Percentiles rank a stretch among this genome's conserved stretches.
phyloP scores from a whole-genome alignment of 2,329 filamentous ascomycete species.

The Xylariaceae sp. region DNA sequence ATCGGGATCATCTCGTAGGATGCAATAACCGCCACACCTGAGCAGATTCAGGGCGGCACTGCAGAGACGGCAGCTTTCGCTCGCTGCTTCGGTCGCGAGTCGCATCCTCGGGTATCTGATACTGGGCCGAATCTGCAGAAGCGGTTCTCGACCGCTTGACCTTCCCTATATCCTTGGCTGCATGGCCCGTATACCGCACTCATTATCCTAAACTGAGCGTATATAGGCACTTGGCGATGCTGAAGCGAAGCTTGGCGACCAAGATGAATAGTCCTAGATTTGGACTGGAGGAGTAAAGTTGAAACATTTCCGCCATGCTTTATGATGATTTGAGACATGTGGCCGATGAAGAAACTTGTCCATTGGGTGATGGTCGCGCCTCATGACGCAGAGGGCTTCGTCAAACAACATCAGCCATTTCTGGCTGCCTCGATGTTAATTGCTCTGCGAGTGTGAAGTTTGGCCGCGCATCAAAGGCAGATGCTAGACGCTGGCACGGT shows the following conservation, averaged over 20 bases:
- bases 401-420: too few relatives aligned
- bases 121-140: slow-evolving; percentile 36
- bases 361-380: too few relatives aligned
- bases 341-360: too few relatives aligned
- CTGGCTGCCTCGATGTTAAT: slow-evolving; percentile 21
- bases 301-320: too few relatives aligned
- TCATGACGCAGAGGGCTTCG: too few relatives aligned
- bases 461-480: slow-evolving; percentile 24
- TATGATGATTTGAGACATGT: too few relatives aligned
- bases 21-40: slow-evolving; percentile 38
- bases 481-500: slow-evolving; percentile 25
- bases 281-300: slow-evolving; percentile 36
- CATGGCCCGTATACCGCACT: slow-evolving; percentile 44
- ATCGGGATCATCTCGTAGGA: slow-evolving; percentile 43
- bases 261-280: slow-evolving; percentile 39
- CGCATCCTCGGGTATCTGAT: slow-evolving; percentile 37
- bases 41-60: slow-evolving; percentile 36
- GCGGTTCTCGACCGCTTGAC: slow-evolving; percentile 42
- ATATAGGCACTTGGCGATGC: slow-evolving; percentile 38
- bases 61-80: slow-evolving; percentile 33
- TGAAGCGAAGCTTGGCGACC: slow-evolving; percentile 41
- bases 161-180: slow-evolving; percentile 45
- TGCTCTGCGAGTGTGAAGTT: slow-evolving; percentile 26
- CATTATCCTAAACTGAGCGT: slow-evolving; percentile 37
- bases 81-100: slow-evolving; percentile 30